These are phyloP conservation scores for Penicillium sp. DNA, from an alignment of 2,329 filamentous ascomycete species.

Conservation along the genomic window DNA sequence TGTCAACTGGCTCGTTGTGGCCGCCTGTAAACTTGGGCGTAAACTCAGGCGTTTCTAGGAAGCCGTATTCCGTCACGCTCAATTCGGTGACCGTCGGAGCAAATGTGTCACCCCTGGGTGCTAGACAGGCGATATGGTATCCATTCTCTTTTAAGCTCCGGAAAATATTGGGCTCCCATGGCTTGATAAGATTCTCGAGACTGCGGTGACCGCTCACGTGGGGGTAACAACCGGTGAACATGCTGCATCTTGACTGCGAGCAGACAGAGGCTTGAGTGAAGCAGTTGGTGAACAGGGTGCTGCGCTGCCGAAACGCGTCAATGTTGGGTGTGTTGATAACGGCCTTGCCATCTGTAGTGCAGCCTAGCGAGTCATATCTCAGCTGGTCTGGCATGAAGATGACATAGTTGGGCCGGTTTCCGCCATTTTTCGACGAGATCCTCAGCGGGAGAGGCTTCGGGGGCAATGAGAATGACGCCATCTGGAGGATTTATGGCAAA, in stretches of 20 bases:
- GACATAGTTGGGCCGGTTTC: conserved; percentile 7
- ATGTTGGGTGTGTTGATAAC: conserved; percentile 44
- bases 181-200: conserved; percentile 55
- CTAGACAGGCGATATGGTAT: conserved; percentile 54
- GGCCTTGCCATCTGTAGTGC: conserved; percentile 43
- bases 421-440: conserved; percentile 5
- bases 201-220: conserved; percentile 54
- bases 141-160: conserved; percentile 50
- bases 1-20: neutral
- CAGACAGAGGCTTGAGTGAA: conserved; percentile 55
- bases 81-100: conserved; percentile 13
- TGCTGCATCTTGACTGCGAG: conserved; percentile 53
- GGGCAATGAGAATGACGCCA: conserved; percentile 7
- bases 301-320: conserved; percentile 23
- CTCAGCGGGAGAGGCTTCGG: conserved; percentile 6
- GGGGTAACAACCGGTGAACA: conserved; percentile 55
- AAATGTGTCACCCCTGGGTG: conserved; percentile 7
- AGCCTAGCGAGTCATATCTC: conserved; percentile 51
- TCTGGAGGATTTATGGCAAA: neutral
- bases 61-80: conserved; percentile 9
- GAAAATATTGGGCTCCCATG: conserved; percentile 56
- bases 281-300: conserved; percentile 52
- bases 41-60: conserved; percentile 12
- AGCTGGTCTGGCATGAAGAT: conserved; percentile 58
- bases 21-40: neutral